Conservation (phyloP, 352 stramenopile species). For the Hyaloperonospora arabidopsidis region DNA sequence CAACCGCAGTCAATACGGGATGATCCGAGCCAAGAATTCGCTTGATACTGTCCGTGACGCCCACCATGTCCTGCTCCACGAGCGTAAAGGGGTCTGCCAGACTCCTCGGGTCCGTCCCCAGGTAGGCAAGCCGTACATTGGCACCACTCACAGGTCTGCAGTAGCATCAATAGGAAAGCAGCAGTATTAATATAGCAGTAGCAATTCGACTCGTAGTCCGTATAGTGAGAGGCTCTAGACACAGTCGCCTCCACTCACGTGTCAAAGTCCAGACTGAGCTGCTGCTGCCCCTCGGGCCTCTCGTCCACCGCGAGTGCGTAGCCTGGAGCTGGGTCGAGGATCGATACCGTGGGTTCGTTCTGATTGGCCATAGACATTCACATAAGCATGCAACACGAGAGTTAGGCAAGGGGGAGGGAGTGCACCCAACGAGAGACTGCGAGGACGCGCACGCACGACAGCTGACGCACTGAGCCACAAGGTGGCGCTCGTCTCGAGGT, state of each 20-base stretch:
- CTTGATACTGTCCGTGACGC: conserved; percentile 92
- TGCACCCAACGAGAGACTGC: not conserved
- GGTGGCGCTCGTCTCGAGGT: conserved; percentile 76
- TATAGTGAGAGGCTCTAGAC: too few relatives aligned
- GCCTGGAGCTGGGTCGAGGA: conserved; percentile 56
- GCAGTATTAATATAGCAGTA: conserved; percentile 1
- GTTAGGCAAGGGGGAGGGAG: not conserved
- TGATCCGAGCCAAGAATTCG: conserved; percentile 94
- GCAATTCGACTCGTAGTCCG: too few relatives aligned
- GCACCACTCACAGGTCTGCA: conserved; percentile 20
- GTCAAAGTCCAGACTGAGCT: conserved; percentile 39
- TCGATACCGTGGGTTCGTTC: conserved; percentile 81
- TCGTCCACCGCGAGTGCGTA: conserved; percentile 40
- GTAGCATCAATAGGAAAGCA: conserved; percentile 1
- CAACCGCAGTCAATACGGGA: conserved; percentile 93
- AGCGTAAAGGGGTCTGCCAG: conserved; percentile 90
- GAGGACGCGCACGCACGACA: conserved; percentile 41
- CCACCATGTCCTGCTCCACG: conserved; percentile 86
- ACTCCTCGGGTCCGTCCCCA: conserved; percentile 41
- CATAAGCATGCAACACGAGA: not conserved
- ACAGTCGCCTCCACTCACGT: conserved; percentile 8
- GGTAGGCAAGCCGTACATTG: conserved; percentile 36
- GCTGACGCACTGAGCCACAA: conserved; percentile 72
- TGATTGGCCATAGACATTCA: conserved; percentile 8
- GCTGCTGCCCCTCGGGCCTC: conserved; percentile 19